Conservation (phyloP, 148 eudicot genomes). For the Diospyros lotus region DNA sequence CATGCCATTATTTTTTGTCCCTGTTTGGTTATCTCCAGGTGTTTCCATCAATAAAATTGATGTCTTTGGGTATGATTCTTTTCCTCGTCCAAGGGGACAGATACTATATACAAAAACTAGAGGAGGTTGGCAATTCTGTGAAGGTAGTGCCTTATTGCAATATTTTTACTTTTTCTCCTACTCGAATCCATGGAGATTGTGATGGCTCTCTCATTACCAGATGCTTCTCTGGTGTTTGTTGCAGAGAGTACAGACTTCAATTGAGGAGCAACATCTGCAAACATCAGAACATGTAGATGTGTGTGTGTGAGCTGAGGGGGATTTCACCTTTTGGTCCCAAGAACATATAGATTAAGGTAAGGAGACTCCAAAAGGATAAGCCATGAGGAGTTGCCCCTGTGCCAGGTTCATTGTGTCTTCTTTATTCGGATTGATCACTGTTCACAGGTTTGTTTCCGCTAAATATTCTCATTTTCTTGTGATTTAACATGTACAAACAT, state of each 20-base stretch:
- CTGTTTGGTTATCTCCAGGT: conserved; percentile 35
- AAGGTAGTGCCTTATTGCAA: conserved; percentile 45
- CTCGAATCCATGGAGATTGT: not conserved
- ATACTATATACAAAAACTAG: conserved; percentile 66
- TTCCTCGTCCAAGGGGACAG: conserved; percentile 39
- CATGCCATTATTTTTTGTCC: not conserved
- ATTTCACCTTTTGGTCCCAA: no score
- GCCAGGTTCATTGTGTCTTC: not conserved
- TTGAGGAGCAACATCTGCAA: conserved; percentile 47
- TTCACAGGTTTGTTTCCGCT: not conserved
- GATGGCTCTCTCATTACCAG: not conserved
- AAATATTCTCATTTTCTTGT: not conserved
- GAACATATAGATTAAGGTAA: conserved; percentile 38
- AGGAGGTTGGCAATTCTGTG: conserved; percentile 70
- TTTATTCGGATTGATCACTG: not conserved
- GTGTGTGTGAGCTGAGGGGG: no score
- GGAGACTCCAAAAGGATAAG: not conserved
- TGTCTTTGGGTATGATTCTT: conserved; percentile 32
- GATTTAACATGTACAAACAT: not conserved
- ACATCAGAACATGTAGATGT: conserved; percentile 16
- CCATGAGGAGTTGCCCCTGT: not conserved
- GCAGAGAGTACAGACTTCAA: conserved; percentile 61
- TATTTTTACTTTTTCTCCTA: not conserved
- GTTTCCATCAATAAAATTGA: conserved; percentile 39
- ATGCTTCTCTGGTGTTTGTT: conserved; percentile 13